phyloP scores from a whole-genome alignment of 164 flowering plant species.

The Nymphaea thermarum region DNA sequence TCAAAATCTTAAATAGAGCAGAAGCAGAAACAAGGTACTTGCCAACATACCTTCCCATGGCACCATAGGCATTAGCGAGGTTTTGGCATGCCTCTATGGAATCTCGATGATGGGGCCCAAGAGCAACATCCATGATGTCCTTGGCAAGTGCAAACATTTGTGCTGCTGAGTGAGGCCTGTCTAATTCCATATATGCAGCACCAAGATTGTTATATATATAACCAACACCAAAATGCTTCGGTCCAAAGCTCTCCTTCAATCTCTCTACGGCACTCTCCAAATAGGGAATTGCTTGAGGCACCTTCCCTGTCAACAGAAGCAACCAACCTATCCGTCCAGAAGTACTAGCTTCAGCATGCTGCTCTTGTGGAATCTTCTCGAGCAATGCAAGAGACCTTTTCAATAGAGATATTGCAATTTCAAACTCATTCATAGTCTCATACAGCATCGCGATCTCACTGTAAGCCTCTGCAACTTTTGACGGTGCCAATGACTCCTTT shows the following conservation, averaged over 20 bases:
- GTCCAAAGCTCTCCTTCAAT: conserved; percentile 76
- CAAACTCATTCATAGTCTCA: conserved; percentile 81
- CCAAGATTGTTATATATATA: conserved; percentile 91
- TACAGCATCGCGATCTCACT: conserved; percentile 73
- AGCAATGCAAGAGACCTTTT: conserved; percentile 53
- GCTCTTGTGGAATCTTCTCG: conserved; percentile 77
- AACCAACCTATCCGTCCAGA: conserved; percentile 84
- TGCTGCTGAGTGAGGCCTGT: conserved; percentile 81
- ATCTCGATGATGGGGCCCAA: conserved; percentile 84
- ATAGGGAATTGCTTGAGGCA: conserved; percentile 64
- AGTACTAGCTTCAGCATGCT: conserved; percentile 67
- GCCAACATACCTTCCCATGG: conserved; percentile 53
- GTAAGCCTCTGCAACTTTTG: conserved; percentile 69
- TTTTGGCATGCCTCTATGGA: conserved; percentile 84
- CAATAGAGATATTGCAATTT: conserved; percentile 60
- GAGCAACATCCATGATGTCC: conserved; percentile 82
- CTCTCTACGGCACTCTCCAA: conserved; percentile 84
- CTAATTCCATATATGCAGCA: conserved; percentile 83
- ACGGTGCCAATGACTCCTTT: conserved; percentile 40
- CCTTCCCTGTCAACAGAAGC: conserved; percentile 72
- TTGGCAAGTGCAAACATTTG: conserved; percentile 88
- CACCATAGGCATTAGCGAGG: conserved; percentile 78
- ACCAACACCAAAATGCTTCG: conserved; percentile 82
- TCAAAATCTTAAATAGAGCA: no score
- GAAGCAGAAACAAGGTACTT: no score